Evolutionary conservation across 805 yeast species (phyloP).

Genomic region (Pichia membranifaciens): DNA sequence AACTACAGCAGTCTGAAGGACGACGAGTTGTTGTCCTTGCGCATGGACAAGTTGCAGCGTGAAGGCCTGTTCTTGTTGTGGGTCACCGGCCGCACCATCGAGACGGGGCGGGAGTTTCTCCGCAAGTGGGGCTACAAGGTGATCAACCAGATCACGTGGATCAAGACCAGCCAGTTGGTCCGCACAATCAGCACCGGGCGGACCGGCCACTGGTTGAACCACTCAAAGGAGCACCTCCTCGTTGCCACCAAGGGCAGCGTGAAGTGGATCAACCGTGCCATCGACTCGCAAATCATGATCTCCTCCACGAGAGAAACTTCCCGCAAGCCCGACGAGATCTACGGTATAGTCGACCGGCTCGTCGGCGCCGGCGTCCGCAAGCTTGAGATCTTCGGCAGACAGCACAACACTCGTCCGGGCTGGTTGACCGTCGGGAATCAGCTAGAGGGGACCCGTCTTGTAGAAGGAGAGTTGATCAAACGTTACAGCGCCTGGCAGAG

Average conservation of each 20-base stretch:
- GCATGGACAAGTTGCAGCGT: conserved; percentile 64
- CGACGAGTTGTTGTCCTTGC: conserved; percentile 60
- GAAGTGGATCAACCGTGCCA: conserved; percentile 55
- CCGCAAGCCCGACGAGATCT: conserved; percentile 87
- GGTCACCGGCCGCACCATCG: conserved; percentile 95
- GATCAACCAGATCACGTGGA: conserved; percentile 82
- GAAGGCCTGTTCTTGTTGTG: conserved; percentile 82
- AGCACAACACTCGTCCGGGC: conserved; percentile 79
- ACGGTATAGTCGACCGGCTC: conserved; percentile 77
- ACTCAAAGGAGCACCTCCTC: conserved; percentile 83
- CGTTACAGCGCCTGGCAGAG: conserved; percentile 11
- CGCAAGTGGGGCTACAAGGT: conserved; percentile 77
- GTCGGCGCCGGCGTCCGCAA: conserved; percentile 76
- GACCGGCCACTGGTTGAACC: conserved; percentile 96
- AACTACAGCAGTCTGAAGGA: conserved; percentile 78
- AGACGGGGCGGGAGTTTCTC: conserved; percentile 74
- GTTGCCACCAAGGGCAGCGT: conserved; percentile 84
- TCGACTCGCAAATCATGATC: conserved; percentile 74
- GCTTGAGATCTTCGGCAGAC: conserved; percentile 84
- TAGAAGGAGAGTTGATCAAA: conserved; percentile 48
- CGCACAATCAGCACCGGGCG: conserved; percentile 92
- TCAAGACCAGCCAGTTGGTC: conserved; percentile 80
- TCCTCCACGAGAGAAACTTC: conserved; percentile 84
- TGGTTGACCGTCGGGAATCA: conserved; percentile 88
- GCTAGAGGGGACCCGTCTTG: conserved; percentile 50